Percentiles rank a stretch among this genome's conserved stretches.
Conservation (phyloP, 1,284 basidiomycete genomes). For the Fomitiporia mediterranea region DNA sequence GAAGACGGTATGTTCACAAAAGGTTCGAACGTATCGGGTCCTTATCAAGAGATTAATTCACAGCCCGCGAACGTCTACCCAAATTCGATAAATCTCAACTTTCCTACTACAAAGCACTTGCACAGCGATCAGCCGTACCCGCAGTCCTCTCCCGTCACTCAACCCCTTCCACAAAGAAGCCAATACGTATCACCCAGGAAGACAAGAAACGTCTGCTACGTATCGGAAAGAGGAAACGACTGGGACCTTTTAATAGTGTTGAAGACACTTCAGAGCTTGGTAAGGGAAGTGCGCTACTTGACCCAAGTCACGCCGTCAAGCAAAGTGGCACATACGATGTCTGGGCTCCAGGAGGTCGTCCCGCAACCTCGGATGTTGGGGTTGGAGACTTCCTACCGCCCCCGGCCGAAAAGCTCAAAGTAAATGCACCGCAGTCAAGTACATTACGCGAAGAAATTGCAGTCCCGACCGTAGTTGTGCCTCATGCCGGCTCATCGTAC, state of each 20-base stretch:
- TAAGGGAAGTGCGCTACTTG: constrained; percentile 55
- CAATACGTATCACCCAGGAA: constrained; percentile 42
- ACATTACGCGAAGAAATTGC: constrained; percentile 52
- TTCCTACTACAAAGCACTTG: constrained; percentile 78
- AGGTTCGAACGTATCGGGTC: background rate
- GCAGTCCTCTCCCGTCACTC: constrained; percentile 58
- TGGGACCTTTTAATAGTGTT: constrained; percentile 66
- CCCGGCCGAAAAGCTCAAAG: constrained; percentile 28
- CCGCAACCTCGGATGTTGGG: constrained; percentile 38
- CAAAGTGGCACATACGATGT: constrained; percentile 71
- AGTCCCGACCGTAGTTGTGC: constrained; percentile 64
- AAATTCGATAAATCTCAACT: constrained; percentile 53
- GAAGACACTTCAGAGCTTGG: constrained; percentile 61
- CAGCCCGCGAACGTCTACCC: constrained; percentile 56
- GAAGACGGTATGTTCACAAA: constrained; percentile 50
- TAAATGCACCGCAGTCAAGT: constrained; percentile 37
- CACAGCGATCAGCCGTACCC: constrained; percentile 81
- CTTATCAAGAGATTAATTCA: background rate
- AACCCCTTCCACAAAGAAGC: constrained; percentile 34
- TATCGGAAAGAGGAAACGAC: constrained; percentile 64
- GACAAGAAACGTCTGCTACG: constrained; percentile 74
- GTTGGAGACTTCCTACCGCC: constrained; percentile 27
- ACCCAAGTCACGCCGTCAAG: constrained; percentile 62
- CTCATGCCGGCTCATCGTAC: constrained; percentile 90
- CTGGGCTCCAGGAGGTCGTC: constrained; percentile 45